Base-by-base conservation (phyloP, 1,139 yeast genomes). In the Yamadazyma jaroonii region DNA sequence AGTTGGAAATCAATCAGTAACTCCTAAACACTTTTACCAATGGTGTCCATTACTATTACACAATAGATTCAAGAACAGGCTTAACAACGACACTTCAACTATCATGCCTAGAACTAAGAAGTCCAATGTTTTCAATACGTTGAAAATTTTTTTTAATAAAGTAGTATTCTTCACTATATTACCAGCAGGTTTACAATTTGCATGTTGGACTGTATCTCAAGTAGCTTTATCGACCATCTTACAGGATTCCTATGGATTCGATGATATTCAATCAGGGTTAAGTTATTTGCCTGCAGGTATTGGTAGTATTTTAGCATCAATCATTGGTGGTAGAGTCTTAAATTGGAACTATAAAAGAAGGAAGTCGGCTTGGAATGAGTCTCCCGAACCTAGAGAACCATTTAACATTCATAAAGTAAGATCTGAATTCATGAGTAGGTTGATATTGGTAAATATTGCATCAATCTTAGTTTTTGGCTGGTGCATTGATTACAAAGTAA, bases 151-250 rank as follows among this genome's bases (percentile, higher is more conserved):
- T 41, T 41, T 54, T 37, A 45, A 64, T 43, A 59, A 60, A 22
- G 48, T 48, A 3, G 62, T 62, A 1, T 50, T 54, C 34, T 45
- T 61, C 17, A 49, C 61, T 0, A 46, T 63, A 29, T 37, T 79
- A 3, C 84, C 87, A 0, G 74, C 77, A 2, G 79, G 86, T 0
- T 45, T 85, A 7, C 77, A 77, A 43, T 84, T 79, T 53, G 69
- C 88, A 0, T 61, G 76, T 3, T 85, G 90, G 89, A 77, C 81
- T n/a, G 72, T 81, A 61, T 67, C 78, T 26, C 68, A 82, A 41
- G 83, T 94, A 0, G 73, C 87, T 0, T 57, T 83, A 39, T 74
- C 90, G 0, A 72, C 84, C 0, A 58, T 72, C 5, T 57, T 85
- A 21, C 57, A 75, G 8, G 54, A 60, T 7, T 45, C 60, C 7